Evolutionary conservation across 2,329 filamentous ascomycete species (phyloP).

Genomic region (Stachybotrys chlorohalonatus): DNA sequence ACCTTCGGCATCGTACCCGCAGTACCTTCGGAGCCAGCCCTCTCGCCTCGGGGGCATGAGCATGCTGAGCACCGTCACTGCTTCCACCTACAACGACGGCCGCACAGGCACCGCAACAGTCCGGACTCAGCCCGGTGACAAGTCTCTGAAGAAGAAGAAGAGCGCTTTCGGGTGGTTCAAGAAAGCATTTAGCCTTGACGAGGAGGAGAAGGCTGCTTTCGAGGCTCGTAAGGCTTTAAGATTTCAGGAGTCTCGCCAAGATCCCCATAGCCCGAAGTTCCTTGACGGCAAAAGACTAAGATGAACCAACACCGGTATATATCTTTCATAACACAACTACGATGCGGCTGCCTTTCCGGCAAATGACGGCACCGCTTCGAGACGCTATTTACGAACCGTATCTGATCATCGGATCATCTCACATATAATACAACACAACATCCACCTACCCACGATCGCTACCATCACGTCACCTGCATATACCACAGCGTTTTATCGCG

Average conservation of each 20-base stretch:
- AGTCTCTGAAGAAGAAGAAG: slow-evolving; percentile 54
- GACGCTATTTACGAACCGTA: too few relatives aligned
- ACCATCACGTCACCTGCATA: background rate
- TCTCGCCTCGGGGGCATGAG: slow-evolving; percentile 47
- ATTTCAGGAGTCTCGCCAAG: slow-evolving; percentile 31
- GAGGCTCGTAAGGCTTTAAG: slow-evolving; percentile 44
- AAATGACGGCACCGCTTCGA: too few relatives aligned
- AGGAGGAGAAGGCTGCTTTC: slow-evolving; percentile 52
- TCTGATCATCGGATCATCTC: background rate
- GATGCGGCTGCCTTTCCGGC: too few relatives aligned
- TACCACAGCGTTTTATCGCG: slow-evolving; percentile 9
- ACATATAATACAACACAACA: background rate
- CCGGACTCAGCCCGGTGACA: slow-evolving; percentile 20
- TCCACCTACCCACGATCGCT: background rate
- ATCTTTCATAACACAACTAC: too few relatives aligned
- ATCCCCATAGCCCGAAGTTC: slow-evolving; percentile 41
- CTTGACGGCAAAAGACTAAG: slow-evolving; percentile 45
- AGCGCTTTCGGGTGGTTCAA: slow-evolving; percentile 61
- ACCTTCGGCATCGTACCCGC: slow-evolving; percentile 22
- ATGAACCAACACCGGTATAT: slow-evolving; percentile 4
- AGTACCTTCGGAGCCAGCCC: slow-evolving; percentile 38
- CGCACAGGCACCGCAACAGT: slow-evolving; percentile 16
- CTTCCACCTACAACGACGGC: slow-evolving; percentile 30
- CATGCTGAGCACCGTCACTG: slow-evolving; percentile 46
- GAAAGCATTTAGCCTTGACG: slow-evolving; percentile 57